Evolutionary conservation across 495 filamentous ascomycete genomes (phyloP).

Genomic region (Daldinia childiae): DNA sequence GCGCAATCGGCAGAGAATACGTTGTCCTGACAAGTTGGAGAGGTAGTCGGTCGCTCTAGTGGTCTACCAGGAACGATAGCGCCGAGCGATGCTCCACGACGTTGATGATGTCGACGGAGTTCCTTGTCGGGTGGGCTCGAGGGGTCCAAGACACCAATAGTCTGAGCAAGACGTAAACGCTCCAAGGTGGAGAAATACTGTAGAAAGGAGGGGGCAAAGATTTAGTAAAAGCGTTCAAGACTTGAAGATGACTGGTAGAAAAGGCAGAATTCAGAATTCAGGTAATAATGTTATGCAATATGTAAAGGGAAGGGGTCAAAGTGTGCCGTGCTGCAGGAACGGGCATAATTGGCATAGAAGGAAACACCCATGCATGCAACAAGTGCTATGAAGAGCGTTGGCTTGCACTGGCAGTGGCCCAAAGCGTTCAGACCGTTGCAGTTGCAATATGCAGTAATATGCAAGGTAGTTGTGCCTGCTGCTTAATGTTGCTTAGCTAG

Average conservation of each 20-base stretch:
- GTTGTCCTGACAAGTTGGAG: conserved; percentile 48
- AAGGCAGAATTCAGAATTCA: background rate
- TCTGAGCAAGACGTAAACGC: conserved; percentile 69
- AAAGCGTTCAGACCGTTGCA: conserved; percentile 40
- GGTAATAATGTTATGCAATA: conserved; percentile 7
- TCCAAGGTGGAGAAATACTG: conserved; percentile 76
- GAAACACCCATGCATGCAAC: conserved; percentile 34
- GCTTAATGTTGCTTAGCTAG: conserved; percentile 17
- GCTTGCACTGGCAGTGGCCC: conserved; percentile 31
- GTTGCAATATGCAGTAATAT: conserved; percentile 22
- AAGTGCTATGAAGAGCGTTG: conserved; percentile 19
- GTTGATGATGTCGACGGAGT: conserved; percentile 51
- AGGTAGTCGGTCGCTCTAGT: conserved; percentile 41
- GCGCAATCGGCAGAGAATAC: conserved; percentile 67
- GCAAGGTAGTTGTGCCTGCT: conserved; percentile 25
- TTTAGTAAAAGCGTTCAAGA: conserved; percentile 31
- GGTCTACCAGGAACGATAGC: conserved; percentile 49
- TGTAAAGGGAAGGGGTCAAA: conserved; percentile 20
- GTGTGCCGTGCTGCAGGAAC: conserved; percentile 44
- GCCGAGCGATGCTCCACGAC: conserved; percentile 51
- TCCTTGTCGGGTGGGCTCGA: conserved; percentile 51
- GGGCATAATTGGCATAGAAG: conserved; percentile 32
- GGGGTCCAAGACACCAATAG: conserved; percentile 48
- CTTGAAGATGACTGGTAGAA: conserved; percentile 3
- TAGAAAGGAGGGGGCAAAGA: conserved; percentile 26